Evolutionary conservation across 768 basidiomycete species (phyloP), one percentile per base, ranked within the genome.

Genomic region (Kwoniella dendrophila): DNA sequence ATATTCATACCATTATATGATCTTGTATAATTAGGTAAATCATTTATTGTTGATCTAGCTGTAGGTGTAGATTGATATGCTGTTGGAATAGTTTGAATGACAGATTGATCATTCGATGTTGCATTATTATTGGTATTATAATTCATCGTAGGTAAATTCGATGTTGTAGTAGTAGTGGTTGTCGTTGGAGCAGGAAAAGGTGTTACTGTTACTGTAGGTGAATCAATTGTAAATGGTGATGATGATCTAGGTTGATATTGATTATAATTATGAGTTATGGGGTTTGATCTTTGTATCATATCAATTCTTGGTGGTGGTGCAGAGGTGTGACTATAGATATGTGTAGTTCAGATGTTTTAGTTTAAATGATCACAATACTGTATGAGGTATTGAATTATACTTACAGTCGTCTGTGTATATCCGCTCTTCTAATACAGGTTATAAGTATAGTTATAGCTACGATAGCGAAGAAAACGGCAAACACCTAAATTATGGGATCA

Each of bases 341-440:
- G 20, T 24, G n/a, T n/a, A n/a, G n/a, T n/a, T n/a, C n/a, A n/a
- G 36, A 38, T 8, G 36, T 38, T 18, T 38, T 18, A 18, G 36
- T 38, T 36, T 36, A 16, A 36, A 36, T 36, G 34, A 36, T 36
- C 16, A 8, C 34, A 36, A 8, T 36, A 8, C 16, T 7, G 34
- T 8, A 36, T 16, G 16, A 36, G 16, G 20, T 11, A 36, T 14
- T 12, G 11, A n/a, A 34, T 14, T 8, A 16, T 3, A 56, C 55
- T 56, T 44, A 56, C 55, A 56, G 26, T 22, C 44, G 41, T 26
- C 44, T 30, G 14, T 56, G 43, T 4, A 56, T 30, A 22, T 56
- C 41, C 14, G 41, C 41, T 56, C 30, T 41, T 24, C 55, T 56
- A 4, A 32, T 2, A 20, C 14, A n/a, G 1, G 43, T 38, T 18